Base-by-base conservation (phyloP, 169 alveolate species). In the Eimeria praecox region DNA sequence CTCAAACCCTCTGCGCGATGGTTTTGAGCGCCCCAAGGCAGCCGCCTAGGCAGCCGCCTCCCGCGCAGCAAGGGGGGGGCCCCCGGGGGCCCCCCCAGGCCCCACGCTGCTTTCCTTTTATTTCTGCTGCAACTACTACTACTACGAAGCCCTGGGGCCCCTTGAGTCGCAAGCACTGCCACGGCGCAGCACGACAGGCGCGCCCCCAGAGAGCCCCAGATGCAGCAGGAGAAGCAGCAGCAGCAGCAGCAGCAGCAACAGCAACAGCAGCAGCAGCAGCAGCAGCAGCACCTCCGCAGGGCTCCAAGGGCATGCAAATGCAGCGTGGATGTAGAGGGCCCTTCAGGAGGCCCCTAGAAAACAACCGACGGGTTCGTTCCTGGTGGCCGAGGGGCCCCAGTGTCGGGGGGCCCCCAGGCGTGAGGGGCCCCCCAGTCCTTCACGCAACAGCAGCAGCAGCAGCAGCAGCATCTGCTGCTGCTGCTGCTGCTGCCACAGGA, bases 371-470 rank as follows among this genome's bases (percentile, higher is more conserved):
- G 44, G 90, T 82, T 30, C 90, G 90, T 2, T 82, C 30, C 73
- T 82, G 90, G 90, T 46, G 90, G 90, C 71, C 73, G 42, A 38
- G 73, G 27, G 54, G 44, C 88, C 59, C 88, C 59, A 77, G 38
- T 27, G 64, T 20, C 20, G n/a, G 69, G 33, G 64, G 38, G 59
- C 88, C 64, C 49, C 62, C 2, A 77, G 88, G 16, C 44, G 14
- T n/a, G 52, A 42, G 86, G 52, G 27, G 16, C 46, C 42, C 90
- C 66, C n/a, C n/a, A n/a, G n/a, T n/a, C n/a, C n/a, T n/a, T n/a
- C 20, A 52, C 18, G 9, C 69, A 12, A n/a, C 69, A 0, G 30
- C 5, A 12, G n/a, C 69, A 20, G 69, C 69, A 59, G 69, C 69
- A 59, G 27, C 69, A 59, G 27, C 69, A 59, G 69, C 69, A 59